Conservation (phyloP, 257 asterid genomes). For the Echites panduratus region DNA sequence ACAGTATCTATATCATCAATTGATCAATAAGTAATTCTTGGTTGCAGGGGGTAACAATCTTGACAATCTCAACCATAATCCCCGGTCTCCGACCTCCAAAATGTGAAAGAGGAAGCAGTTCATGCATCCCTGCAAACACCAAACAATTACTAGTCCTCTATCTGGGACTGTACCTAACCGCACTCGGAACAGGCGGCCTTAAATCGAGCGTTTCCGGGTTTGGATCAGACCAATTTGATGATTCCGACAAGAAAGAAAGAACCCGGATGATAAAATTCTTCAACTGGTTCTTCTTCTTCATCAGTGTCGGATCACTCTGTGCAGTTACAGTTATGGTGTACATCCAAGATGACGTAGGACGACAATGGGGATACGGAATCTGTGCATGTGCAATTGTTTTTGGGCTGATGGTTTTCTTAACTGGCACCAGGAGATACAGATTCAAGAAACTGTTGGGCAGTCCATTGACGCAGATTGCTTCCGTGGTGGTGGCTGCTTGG, state of each 20-base stretch:
- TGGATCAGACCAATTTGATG: slow-evolving; percentile 86
- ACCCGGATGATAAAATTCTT: slow-evolving; percentile 67
- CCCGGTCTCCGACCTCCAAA: slow-evolving; percentile 70
- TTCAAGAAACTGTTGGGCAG: slow-evolving; percentile 74
- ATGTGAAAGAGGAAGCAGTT: slow-evolving; percentile 37
- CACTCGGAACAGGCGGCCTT: slow-evolving; percentile 84
- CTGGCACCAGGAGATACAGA: slow-evolving; percentile 63
- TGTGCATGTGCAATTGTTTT: slow-evolving; percentile 64
- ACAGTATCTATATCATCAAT: no score
- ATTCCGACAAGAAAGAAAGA: slow-evolving; percentile 46
- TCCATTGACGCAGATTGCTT: slow-evolving; percentile 69
- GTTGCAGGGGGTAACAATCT: slow-evolving; percentile 58
- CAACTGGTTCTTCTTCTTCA: slow-evolving; percentile 86
- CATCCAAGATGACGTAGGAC: slow-evolving; percentile 70
- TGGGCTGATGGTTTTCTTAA: slow-evolving; percentile 45
- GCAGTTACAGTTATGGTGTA: slow-evolving; percentile 80
- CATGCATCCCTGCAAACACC: slow-evolving; percentile 58
- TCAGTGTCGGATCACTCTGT: slow-evolving; percentile 59
- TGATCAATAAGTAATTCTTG: not conserved
- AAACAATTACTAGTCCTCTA: slow-evolving; percentile 54
- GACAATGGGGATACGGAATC: slow-evolving; percentile 82
- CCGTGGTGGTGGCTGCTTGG: slow-evolving; percentile 66
- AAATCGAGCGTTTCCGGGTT: slow-evolving; percentile 91
- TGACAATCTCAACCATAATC: slow-evolving; percentile 66
- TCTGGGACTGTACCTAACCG: slow-evolving; percentile 64